Evolutionary conservation across 2,329 filamentous ascomycete species (phyloP).

Genomic region (Mycosphaerella sp.): DNA sequence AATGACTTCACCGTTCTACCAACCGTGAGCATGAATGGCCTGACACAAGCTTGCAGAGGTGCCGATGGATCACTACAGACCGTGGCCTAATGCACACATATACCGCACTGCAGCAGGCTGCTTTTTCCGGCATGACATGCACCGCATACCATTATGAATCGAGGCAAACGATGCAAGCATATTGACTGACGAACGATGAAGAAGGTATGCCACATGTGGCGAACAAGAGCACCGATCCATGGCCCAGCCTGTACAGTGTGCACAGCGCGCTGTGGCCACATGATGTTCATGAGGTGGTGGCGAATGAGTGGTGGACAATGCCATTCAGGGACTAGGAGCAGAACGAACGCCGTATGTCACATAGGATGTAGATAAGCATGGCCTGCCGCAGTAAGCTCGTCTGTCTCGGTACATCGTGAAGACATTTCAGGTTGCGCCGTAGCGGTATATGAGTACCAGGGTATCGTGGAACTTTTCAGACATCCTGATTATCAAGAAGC

Average conservation of each 20-base stretch:
- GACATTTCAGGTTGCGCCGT: too few relatives aligned
- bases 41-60: conserved; percentile 14
- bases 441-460: too few relatives aligned
- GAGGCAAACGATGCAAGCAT: not conserved
- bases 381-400: too few relatives aligned
- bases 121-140: conserved; percentile 20
- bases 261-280: conserved; percentile 5
- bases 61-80: conserved; percentile 10
- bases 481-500: too few relatives aligned
- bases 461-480: too few relatives aligned
- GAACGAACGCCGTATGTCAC: too few relatives aligned
- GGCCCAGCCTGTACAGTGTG: conserved; percentile 1
- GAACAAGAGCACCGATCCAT: not conserved
- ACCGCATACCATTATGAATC: not conserved
- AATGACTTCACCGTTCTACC: conserved; percentile 24
- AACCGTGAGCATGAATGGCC: conserved; percentile 14
- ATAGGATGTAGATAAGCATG: too few relatives aligned
- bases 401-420: too few relatives aligned
- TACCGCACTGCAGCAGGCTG: conserved; percentile 18
- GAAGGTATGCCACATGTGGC: conserved; percentile 3
- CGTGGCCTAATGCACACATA: conserved; percentile 19
- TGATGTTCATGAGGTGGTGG: not conserved
- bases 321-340: conserved; percentile 1
- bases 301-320: conserved; percentile 7
- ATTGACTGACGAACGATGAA: conserved; percentile 6